These are phyloP conservation scores for Diplodia sapinea DNA, from an alignment of 2,329 filamentous ascomycete genomes.

Conservation along the genomic window DNA sequence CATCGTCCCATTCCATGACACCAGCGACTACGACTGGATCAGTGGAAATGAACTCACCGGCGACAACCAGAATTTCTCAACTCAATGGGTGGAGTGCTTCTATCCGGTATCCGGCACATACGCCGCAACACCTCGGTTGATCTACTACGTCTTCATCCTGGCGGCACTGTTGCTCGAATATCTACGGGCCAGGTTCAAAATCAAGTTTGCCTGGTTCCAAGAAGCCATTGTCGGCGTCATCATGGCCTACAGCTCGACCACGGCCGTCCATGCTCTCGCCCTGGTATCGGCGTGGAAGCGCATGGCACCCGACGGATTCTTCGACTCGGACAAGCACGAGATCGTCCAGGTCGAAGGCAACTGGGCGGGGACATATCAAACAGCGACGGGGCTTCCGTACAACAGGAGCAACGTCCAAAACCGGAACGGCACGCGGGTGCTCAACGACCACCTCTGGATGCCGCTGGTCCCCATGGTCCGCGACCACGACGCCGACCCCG, in stretches of 20 bases:
- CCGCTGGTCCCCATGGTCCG: background rate
- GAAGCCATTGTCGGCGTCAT: background rate
- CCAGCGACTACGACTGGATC: background rate
- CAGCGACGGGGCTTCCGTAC: background rate
- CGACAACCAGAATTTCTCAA: background rate
- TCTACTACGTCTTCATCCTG: background rate
- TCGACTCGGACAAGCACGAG: background rate
- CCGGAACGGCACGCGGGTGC: background rate
- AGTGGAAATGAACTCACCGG: background rate
- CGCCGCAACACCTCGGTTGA: background rate
- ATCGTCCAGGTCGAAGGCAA: constrained; percentile 2
- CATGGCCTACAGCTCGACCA: constrained; percentile 11
- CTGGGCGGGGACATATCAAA: background rate
- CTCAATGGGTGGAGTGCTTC: constrained; percentile 2
- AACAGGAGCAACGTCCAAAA: background rate
- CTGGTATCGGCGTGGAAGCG: background rate
- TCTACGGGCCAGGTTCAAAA: background rate
- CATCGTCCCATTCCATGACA: background rate
- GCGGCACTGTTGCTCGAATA: background rate
- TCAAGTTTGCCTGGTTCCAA: background rate
- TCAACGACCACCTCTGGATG: background rate
- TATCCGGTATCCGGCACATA: background rate
- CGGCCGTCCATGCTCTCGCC: background rate
- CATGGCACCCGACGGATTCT: background rate
- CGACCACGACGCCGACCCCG: background rate